Evolutionary conservation across 192 early-diverging fungal genomes (phyloP), one percentile per base, ranked within the genome.

Genomic region (Phycomyces nitens): DNA sequence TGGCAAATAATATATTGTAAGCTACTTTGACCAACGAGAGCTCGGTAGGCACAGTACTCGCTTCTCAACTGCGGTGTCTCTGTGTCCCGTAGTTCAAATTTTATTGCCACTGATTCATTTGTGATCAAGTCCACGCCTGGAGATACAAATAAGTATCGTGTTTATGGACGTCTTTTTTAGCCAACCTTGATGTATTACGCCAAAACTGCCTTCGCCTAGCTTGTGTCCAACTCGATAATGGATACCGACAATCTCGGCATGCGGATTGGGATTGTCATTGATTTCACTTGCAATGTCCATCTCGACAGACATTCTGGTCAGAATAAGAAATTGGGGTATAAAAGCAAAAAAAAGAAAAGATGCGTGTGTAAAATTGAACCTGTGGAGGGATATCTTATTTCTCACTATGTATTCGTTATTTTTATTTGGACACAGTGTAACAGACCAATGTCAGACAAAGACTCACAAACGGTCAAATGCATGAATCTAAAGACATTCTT

Each of bases 201-300:
- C 97, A 86, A 99, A 99, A 66, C 89, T 92, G 39, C 97, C 97
- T 73, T 97, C 95, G 24, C 95, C 97, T 73, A 99, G 89, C 77
- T 94, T 94, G 76, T 92, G 92, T 43, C 94, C 95, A n/a, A 99
- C 94, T 71, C 88, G 89, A 74, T 92, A 99, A 71, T 97, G 95
- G 18, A 93, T 90, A 27, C 97, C 97, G 24, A 99, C 97, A 58
- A 97, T 83, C 69, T 27, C 39, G 27, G 55, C 39, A 29, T 56
- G 29, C n/a, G 27, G 29, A 56, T 56, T 27, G 4, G 29, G 29
- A 56, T 56, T 56, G 20, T 56, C 55, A 21, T 18, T 27, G 16
- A 29, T 20, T 56, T 38, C 55, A 56, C 20, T 26, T n/a, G 55
- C 34, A 23, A 29, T 56, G 26, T 56, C 55, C 55, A 56, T 56